Evolutionary conservation across 345 rosid species (phyloP).

Genomic region (Bruguiera sexangula): DNA sequence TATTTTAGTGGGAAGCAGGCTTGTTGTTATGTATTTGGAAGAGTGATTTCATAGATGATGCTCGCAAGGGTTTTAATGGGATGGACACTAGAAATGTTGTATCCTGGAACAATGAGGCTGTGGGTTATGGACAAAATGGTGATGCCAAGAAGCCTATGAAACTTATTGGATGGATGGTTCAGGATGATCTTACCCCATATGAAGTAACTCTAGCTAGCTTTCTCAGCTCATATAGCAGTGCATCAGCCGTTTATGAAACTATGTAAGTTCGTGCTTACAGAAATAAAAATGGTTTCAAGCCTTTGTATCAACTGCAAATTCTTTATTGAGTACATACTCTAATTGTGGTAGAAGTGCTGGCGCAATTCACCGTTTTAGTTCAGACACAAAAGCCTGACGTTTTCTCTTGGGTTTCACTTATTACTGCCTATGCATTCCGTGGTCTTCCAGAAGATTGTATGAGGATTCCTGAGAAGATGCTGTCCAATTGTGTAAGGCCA

Average conservation of each 20-base stretch:
- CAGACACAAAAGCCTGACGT: constrained; percentile 43
- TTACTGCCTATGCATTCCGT: constrained; percentile 58
- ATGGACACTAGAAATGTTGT: constrained; percentile 56
- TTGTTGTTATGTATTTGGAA: constrained; percentile 58
- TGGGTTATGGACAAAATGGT: constrained; percentile 52
- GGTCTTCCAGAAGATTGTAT: constrained; percentile 51
- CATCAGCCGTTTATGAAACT: constrained; percentile 40
- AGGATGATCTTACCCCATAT: constrained; percentile 42
- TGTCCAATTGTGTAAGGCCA: constrained; percentile 44
- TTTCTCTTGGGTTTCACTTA: constrained; percentile 62
- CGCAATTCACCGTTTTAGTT: constrained; percentile 50
- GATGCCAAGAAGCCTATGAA: constrained; percentile 50
- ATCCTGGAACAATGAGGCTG: constrained; percentile 68
- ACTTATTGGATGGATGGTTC: constrained; percentile 45
- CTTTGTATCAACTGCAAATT: constrained; percentile 45
- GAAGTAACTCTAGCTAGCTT: constrained; percentile 59
- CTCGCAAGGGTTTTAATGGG: constrained; percentile 43
- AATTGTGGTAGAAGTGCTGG: constrained; percentile 46
- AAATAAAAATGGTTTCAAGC: constrained; percentile 41
- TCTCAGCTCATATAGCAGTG: constrained; percentile 50
- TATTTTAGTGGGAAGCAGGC: constrained; percentile 51
- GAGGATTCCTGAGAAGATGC: constrained; percentile 43
- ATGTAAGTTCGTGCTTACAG: constrained; percentile 46
- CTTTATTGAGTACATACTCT: constrained; percentile 56
- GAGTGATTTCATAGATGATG: constrained; percentile 39